Evolutionary conservation across 176 grass and related monocot species (phyloP).

Genomic region (Paspalum notatum): DNA sequence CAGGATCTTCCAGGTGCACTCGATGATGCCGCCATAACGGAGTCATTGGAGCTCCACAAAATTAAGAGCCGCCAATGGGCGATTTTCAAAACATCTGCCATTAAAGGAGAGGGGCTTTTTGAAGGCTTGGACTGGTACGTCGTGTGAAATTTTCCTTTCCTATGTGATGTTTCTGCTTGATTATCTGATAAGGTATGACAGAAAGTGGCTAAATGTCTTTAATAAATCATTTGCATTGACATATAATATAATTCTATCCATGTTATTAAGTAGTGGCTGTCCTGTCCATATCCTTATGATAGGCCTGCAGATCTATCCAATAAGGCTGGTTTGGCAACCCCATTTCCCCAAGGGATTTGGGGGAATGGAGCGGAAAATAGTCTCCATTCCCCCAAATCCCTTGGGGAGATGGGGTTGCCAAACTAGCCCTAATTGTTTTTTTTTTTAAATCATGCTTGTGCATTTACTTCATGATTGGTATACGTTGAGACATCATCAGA

Average conservation of each 20-base stretch:
- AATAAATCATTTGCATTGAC: neutral
- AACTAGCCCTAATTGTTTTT: too few species aligned
- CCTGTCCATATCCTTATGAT: neutral
- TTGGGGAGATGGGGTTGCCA: too few species aligned
- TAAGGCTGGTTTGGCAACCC: too few species aligned
- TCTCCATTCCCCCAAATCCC: too few species aligned
- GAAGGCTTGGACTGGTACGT: constrained; percentile 99
- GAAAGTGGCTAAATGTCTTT: neutral
- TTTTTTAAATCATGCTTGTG: neutral
- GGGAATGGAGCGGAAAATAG: too few species aligned
- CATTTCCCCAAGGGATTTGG: too few species aligned
- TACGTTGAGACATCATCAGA: neutral
- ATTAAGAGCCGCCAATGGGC: constrained; percentile 99
- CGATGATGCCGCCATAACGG: constrained; percentile 96
- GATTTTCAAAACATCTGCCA: constrained; percentile 98
- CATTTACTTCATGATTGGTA: neutral
- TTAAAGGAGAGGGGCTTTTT: constrained; percentile 99
- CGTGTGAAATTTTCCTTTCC: neutral
- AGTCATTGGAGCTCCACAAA: constrained; percentile 98
- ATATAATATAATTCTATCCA: neutral
- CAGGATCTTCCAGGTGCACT: constrained; percentile 98
- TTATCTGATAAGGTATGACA: constrained; percentile 7
- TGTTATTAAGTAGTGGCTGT: neutral
- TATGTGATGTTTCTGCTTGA: neutral
- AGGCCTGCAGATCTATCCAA: neutral